Evolutionary conservation across 768 basidiomycete genomes (phyloP), one percentile per base, ranked within the genome.

Genomic region (Amanita brunnescens): DNA sequence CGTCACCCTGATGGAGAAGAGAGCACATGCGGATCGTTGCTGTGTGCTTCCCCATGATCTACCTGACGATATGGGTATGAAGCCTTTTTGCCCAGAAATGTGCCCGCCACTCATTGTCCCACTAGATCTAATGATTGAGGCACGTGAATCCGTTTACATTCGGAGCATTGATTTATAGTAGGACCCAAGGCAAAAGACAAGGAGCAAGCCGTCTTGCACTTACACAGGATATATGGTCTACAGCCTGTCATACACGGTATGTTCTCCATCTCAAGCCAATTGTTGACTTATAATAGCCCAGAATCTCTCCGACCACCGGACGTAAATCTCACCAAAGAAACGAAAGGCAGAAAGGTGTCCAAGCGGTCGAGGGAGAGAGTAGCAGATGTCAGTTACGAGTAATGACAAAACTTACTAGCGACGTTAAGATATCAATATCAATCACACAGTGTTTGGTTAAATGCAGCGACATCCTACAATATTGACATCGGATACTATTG

Each of bases 121-220:
- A 53, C 37, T 60, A 74, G 91, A 94, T 68, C 61, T 94, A 57
- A 92, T 94, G 91, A 91, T 93, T 53, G 91, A 94, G 62, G 73
- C 68, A 56, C 24, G 66, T 61, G n/a, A 16, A n/a, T 30, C 5
- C 29, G 16, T 44, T 9, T 26, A 1, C 24, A 14, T 16, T 13
- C 3, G 24, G 7, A 29, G 1, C 26, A 6, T 16, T 3, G n/a
- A 38, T 6, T 38, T 10, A 38, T 18, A 16, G 37, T 38, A 6
- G 6, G 3, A 26, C 35, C 7, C 26, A 42, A 75, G 73, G 90
- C 90, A 2, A 91, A 92, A 64, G 89, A 88, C 65, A 89, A 93
- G 68, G 93, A 95, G 63, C 93, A 94, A 62, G 93, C 92, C 1
- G 92, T 96, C 5, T 76, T 96, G 51, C 81, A 94, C 55, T 61